These are phyloP conservation scores for Hymenotorrendiella dingleyae DNA, from an alignment of 2,329 filamentous ascomycete species.

Conservation along the genomic window DNA sequence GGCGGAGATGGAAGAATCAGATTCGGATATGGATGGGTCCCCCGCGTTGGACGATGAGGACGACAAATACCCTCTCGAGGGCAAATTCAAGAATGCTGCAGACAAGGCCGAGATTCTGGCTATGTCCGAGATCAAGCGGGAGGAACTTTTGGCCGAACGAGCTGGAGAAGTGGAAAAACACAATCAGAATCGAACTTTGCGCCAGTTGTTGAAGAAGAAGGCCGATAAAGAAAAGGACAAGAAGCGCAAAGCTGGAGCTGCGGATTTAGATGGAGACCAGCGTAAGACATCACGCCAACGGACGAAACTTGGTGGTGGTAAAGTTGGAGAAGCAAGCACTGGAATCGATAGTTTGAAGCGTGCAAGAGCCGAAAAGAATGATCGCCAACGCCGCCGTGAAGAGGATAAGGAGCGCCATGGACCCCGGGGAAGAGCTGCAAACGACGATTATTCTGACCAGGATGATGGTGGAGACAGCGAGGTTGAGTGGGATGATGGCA, in stretches of 20 bases:
- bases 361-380: conserved; percentile 58
- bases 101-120: conserved; percentile 76
- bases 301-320: conserved; percentile 59
- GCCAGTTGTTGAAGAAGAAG: conserved; percentile 65
- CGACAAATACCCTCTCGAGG: conserved; percentile 78
- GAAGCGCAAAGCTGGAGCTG: conserved; percentile 72
- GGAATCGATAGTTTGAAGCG: conserved; percentile 67
- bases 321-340: conserved; percentile 61
- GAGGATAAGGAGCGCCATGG: conserved; percentile 54
- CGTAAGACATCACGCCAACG: conserved; percentile 70
- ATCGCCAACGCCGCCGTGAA: conserved; percentile 56
- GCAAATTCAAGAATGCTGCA: conserved; percentile 67
- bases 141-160: conserved; percentile 83
- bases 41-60: conserved; percentile 47
- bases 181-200: conserved; percentile 75
- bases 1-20: conserved; percentile 84
- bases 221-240: conserved; percentile 55
- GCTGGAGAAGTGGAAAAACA: conserved; percentile 75
- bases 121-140: conserved; percentile 85
- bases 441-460: conserved; percentile 50
- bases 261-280: conserved; percentile 71
- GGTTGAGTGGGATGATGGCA: conserved; percentile 64
- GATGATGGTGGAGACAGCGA: conserved; percentile 70
- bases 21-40: conserved; percentile 64
- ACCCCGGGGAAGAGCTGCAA: conserved; percentile 36